Evolutionary conservation across 129 eudicot species (phyloP), one percentile per base, ranked within the genome.

Genomic region (Artemisia annua): DNA sequence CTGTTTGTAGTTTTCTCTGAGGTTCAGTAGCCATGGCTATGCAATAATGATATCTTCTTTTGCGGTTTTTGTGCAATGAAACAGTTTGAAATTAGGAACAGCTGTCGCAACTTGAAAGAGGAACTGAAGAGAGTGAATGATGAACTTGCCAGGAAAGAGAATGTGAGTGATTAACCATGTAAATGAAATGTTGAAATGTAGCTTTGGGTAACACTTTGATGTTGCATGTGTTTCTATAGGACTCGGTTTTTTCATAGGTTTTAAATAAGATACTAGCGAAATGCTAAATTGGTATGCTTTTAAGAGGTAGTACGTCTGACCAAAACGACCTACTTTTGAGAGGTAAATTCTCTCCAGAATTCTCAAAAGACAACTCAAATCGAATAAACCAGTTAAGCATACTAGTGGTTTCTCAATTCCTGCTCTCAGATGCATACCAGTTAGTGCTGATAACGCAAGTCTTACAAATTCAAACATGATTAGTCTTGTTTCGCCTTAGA

Each of bases 21-120:
- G 53, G 39, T 67, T 53, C 60, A 63, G 59, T 61, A n/a, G 58
- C 51, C 12, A 14, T 61, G 74, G 16, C 8, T 5, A 12, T 53
- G 43, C 14, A 65, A 6, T 63, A 70, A 32, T 78, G 22, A 32
- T 61, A 18, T 66, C 32, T 49, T 49, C 44, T 15, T 53, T 78
- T 51, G 61, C 17, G 6, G 46, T 49, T 71, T 71, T 14, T 44
- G 6, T 52, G 56, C 44, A 18, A 70, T 11, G 67, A 64, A 70
- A 66, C 91, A 89, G 87, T 78, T 89, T 72, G 87, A 86, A 53
- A 62, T 65, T 20, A 69, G 77, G 48, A 79, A 82, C 56, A 78
- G 63, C 62, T 77, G 56, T 69, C 80, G 73, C 18, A 77, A 61
- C 54, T 75, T 86, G 84, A 84, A 80, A 80, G 87, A 84, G 73